These are phyloP conservation scores for Fusarium sp. DNA, from an alignment of 2,329 filamentous ascomycete species.

Conservation along the genomic window DNA sequence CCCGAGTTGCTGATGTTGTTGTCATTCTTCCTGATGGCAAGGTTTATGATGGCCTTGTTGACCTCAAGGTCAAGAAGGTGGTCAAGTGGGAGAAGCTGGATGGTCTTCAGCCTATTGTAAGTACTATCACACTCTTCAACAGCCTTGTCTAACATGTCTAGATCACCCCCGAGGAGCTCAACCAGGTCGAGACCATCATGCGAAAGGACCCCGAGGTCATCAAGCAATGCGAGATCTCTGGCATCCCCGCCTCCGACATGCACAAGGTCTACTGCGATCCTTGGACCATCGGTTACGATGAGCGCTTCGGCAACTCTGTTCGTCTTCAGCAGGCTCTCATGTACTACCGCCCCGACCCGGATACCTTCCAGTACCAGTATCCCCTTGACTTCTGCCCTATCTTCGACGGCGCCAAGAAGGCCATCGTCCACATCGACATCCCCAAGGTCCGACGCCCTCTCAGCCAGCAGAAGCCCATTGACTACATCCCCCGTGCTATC, in stretches of 20 bases:
- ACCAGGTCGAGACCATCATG: slow-evolving; percentile 80
- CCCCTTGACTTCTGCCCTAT: slow-evolving; percentile 96
- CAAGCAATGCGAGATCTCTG: slow-evolving; percentile 87
- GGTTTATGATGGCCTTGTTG: slow-evolving; percentile 85
- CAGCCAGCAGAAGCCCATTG: slow-evolving; percentile 77
- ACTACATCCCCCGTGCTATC: slow-evolving; percentile 82
- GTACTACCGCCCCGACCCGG: slow-evolving; percentile 90
- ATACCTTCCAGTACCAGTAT: slow-evolving; percentile 91
- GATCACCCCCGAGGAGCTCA: slow-evolving; percentile 93
- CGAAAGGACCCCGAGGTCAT: slow-evolving; percentile 87
- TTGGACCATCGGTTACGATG: slow-evolving; percentile 96
- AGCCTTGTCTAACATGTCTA: slow-evolving; percentile 46
- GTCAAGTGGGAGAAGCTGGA: slow-evolving; percentile 80
- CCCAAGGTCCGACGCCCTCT: slow-evolving; percentile 81
- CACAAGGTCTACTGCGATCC: slow-evolving; percentile 96
- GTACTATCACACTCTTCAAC: slow-evolving; percentile 29
- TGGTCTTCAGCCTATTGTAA: slow-evolving; percentile 83
- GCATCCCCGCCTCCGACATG: slow-evolving; percentile 87
- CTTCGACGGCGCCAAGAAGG: slow-evolving; percentile 82
- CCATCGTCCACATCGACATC: slow-evolving; percentile 86
- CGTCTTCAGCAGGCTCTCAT: slow-evolving; percentile 93
- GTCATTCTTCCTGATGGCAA: slow-evolving; percentile 83
- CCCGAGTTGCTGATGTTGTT: slow-evolving; percentile 83
- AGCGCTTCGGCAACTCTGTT: slow-evolving; percentile 82
- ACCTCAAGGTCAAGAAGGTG: slow-evolving; percentile 75